Base-by-base conservation (phyloP, 2,329 filamentous ascomycete species). In the Claviceps pazoutovae region DNA sequence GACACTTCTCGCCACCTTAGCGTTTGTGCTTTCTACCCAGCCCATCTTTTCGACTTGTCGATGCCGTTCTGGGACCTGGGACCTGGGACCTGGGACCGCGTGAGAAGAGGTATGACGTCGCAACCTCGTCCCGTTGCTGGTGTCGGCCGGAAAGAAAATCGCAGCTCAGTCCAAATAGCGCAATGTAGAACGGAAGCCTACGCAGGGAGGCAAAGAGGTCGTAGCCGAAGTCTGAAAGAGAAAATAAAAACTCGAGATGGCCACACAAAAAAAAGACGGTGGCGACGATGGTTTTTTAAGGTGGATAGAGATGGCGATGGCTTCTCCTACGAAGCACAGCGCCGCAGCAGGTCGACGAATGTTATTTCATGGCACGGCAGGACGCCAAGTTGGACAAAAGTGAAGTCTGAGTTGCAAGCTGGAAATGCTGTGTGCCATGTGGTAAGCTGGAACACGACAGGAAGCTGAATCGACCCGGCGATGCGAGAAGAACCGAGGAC, bases 1-100 rank as follows among this genome's bases (percentile, higher is more conserved):
- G 37, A 74, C 66, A 62, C 82, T 83, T 56, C 69, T 71, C 55
- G 85, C 86, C 58, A 89, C 75, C 54, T 70, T 74, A 56, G 62
- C 60, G 63, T 84, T 82, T 64, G 71, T 60, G 4, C 61, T 71
- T 14, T 79, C 66, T 50, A 72, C 61, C 73, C 73, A 77, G 59
- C 64, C 67, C 74, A 76, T 78, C 44, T 16, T 43, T 21, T 43
- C 14, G 13, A 49, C 21, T 14, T 16, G n/a, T 21, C 21, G 5
- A 39, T 19, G 48, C n/a, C 11, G 3, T 17, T 16, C 23, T 26
- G 23, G 23, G 2, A 13, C 21, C 5, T 23, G 38, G 11, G 36
- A 48, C 46, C 4, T 26, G 23, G 23, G 2, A 13, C 21, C 5
- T 23, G 38, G 11, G 36, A 48, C 46, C 4, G 11, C 6, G 16